Evolutionary conservation across 2,329 filamentous ascomycete species (phyloP), one percentile per base, ranked within the genome.

Genomic region (Stachybotrys chlorohalonatus): DNA sequence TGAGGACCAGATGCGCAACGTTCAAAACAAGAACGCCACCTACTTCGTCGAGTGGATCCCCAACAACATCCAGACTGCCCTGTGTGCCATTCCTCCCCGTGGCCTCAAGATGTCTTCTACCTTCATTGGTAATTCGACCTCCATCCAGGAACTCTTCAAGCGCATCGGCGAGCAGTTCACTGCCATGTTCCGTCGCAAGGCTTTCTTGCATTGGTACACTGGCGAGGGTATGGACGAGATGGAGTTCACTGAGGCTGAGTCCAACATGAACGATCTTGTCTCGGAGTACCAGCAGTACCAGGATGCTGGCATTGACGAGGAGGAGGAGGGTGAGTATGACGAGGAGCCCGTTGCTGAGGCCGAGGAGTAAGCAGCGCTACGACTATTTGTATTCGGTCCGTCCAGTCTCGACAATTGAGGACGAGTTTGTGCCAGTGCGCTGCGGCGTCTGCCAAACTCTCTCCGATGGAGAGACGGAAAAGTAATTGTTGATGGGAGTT

Each of bases 131-230:
- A 99, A 99, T 87, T 96, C 92, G 62, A 99, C 94, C 67, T 95
- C 93, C 64, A 99, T 99, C 79, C 94, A 99, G 84, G 94, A 99
- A 82, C 89, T 99, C 68, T 99, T 99, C 89, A 97, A 99, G 90
- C 93, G 94, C 85, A 82, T 99, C 67, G 94, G 94, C 73, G 94
- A 99, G 78, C 94, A 99, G 81, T 99, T 99, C 86, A 92, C 88
- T 79, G 94, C 92, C 74, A 99, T 99, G 94, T 99, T 99, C 88
- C 86, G 94, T 81, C 91, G 94, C 80, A 99, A 97, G 89, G 94
- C 94, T 86, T 99, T 99, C 91, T 90, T 99, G 85, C 94, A 97
- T 83, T 99, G 94, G 94, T 99, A 99, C 82, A 99, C 94, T 85
- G 92, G 92, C 72, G 94, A 99, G 85, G 94, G 94, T 81, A 99